Percentiles rank a stretch among this genome's conserved stretches.
phyloP scores from a whole-genome alignment of 257 asterid genomes.

The Salvia miltiorrhiza region DNA sequence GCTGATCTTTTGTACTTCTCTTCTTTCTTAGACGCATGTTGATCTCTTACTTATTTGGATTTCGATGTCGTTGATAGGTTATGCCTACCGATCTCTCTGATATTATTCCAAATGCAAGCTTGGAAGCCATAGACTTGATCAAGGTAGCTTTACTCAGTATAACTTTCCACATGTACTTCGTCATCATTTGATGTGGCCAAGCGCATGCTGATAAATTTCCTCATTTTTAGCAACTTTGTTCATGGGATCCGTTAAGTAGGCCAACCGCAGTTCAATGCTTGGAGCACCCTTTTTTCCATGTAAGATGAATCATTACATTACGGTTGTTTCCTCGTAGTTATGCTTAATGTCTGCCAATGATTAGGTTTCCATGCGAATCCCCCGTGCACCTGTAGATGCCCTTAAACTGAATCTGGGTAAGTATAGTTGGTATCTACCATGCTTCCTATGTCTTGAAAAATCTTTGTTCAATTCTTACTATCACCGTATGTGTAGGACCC shows the following conservation, averaged over 20 bases:
- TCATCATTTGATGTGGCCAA: not conserved
- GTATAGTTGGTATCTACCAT: not conserved
- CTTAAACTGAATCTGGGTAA: not conserved
- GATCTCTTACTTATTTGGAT: not conserved
- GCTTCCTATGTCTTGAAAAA: not conserved
- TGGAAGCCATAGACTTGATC: conserved; percentile 82
- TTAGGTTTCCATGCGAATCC: not conserved
- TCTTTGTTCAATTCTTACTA: conserved; percentile 12
- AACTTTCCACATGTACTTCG: not conserved
- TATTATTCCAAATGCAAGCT: conserved; percentile 75
- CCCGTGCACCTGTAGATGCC: not conserved
- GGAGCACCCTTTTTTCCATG: conserved; percentile 87
- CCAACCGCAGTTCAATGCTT: conserved; percentile 93
- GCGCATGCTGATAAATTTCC: not conserved
- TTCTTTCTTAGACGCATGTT: not conserved
- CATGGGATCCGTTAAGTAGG: conserved; percentile 93
- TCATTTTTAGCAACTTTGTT: conserved; percentile 73
- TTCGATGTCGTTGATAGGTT: conserved; percentile 37
- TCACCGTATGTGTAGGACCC: conserved; percentile 44
- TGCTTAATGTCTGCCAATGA: not conserved
- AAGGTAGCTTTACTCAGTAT: conserved; percentile 40
- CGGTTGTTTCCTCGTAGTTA: not conserved
- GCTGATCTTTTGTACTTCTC: no score
- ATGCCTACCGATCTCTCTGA: conserved; percentile 62
- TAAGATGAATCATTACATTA: conserved; percentile 18